Evolutionary conservation across 1,284 basidiomycete species (phyloP).

Genomic region (Jaminaea rosea): DNA sequence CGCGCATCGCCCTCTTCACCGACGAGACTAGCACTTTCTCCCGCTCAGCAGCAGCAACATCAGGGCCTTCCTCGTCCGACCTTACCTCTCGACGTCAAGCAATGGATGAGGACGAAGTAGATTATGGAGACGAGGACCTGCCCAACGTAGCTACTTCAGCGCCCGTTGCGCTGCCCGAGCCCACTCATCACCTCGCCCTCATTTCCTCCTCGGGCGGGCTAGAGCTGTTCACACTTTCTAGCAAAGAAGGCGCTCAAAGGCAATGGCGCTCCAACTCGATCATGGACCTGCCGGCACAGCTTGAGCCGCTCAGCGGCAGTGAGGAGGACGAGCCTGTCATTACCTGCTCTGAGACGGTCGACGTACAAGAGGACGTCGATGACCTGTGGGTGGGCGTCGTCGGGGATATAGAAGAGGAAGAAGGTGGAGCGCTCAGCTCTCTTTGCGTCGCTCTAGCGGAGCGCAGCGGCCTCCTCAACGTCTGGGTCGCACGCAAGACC

Average conservation of each 20-base stretch:
- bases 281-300: neutral
- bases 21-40: neutral
- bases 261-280: neutral
- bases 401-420: neutral
- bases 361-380: neutral
- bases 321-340: neutral
- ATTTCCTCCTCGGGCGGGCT: neutral
- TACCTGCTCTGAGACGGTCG: neutral
- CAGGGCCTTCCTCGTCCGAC: no score
- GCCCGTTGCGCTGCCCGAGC: neutral
- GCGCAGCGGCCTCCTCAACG: neutral
- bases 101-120: conserved; percentile 28
- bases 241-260: no score
- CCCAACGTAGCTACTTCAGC: neutral
- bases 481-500: neutral
- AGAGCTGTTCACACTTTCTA: neutral
- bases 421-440: no score
- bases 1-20: no score
- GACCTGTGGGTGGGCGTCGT: neutral
- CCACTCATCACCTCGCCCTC: neutral
- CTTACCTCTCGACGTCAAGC: no score
- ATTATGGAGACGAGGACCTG: conserved; percentile 50
- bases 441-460: neutral
- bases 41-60: neutral
- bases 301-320: neutral